Percentiles rank a stretch among this genome's conserved stretches.
Evolutionary conservation across 139 green algal species (phyloP).

Genomic region (Volvox reticuliferus): DNA sequence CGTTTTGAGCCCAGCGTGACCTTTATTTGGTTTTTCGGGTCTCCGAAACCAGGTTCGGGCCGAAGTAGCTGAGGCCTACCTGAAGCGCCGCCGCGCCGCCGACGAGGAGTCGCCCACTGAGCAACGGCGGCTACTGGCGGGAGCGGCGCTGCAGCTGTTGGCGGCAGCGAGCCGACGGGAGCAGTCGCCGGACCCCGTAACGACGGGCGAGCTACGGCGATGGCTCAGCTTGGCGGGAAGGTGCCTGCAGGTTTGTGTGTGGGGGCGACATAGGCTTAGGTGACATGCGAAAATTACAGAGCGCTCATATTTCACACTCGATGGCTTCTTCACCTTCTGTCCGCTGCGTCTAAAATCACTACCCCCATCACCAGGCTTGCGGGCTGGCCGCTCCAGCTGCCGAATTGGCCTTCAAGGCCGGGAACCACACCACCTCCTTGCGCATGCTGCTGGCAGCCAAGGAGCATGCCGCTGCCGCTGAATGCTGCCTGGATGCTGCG

Average conservation of each 20-base stretch:
- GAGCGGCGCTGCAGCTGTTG: conserved; percentile 49
- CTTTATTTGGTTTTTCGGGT: no score
- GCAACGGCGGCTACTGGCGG: conserved; percentile 43
- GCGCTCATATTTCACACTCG: not conserved
- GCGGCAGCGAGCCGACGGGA: not conserved
- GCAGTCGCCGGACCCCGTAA: conserved; percentile 23
- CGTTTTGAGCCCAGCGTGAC: no score
- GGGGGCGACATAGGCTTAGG: not conserved
- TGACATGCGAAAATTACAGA: no score
- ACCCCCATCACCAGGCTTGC: conserved; percentile 14
- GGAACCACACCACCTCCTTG: not conserved
- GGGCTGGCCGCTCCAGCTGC: not conserved
- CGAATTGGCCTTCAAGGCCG: conserved; percentile 10
- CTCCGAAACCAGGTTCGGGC: conserved; percentile 40
- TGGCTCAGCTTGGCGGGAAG: conserved; percentile 9
- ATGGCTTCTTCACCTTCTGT: not conserved
- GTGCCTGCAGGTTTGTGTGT: conserved; percentile 28
- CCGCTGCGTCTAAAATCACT: no score
- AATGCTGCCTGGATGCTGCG: conserved; percentile 19
- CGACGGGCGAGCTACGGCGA: conserved; percentile 16
- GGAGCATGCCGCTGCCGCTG: conserved; percentile 13
- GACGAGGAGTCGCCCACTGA: not conserved
- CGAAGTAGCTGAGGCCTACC: conserved; percentile 29
- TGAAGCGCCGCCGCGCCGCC: conserved; percentile 12
- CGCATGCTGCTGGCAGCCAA: not conserved